These are phyloP conservation scores for Piloderma croceum DNA, from an alignment of 768 basidiomycete species.

Conservation along the genomic window DNA sequence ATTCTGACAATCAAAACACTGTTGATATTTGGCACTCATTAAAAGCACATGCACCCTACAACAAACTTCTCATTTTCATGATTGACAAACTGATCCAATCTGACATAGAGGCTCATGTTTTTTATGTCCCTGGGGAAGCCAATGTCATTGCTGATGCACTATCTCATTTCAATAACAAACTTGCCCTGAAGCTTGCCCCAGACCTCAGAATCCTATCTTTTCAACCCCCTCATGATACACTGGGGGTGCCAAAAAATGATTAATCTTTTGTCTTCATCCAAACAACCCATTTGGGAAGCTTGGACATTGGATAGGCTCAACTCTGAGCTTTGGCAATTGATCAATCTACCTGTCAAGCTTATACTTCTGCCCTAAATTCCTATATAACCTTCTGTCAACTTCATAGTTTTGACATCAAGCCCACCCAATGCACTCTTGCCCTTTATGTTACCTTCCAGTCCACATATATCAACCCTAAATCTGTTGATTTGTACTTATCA, in stretches of 20 bases:
- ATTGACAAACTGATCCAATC: slow-evolving; percentile 7
- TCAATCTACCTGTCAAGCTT: slow-evolving; percentile 14
- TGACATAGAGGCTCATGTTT: slow-evolving; percentile 17
- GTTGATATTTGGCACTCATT: slow-evolving; percentile 32
- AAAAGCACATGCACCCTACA: slow-evolving; percentile 8
- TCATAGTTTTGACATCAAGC: slow-evolving; percentile 30
- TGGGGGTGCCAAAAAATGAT: slow-evolving; percentile 15
- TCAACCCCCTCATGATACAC: slow-evolving; percentile 12
- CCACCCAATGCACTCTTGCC: too few relatives aligned
- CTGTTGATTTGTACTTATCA: slow-evolving; percentile 32
- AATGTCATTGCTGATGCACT: slow-evolving; percentile 17
- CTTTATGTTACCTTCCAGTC: too few relatives aligned
- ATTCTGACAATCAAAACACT: slow-evolving; percentile 28
- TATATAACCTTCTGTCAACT: slow-evolving; percentile 30
- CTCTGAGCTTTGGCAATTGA: slow-evolving; percentile 25
- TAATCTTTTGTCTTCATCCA: slow-evolving; percentile 6
- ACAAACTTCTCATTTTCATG: slow-evolving; percentile 11
- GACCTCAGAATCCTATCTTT: slow-evolving; percentile 5
- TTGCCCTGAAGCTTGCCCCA: slow-evolving; percentile 1
- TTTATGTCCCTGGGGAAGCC: slow-evolving; percentile 16
- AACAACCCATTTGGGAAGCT: slow-evolving; percentile 27
- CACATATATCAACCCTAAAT: too few relatives aligned
- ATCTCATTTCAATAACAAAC: slow-evolving; percentile 7
- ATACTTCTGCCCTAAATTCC: slow-evolving; percentile 32
- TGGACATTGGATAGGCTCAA: slow-evolving; percentile 33